Evolutionary conservation across 306 rosid genomes (phyloP).

Genomic region (Carpinus viminea): DNA sequence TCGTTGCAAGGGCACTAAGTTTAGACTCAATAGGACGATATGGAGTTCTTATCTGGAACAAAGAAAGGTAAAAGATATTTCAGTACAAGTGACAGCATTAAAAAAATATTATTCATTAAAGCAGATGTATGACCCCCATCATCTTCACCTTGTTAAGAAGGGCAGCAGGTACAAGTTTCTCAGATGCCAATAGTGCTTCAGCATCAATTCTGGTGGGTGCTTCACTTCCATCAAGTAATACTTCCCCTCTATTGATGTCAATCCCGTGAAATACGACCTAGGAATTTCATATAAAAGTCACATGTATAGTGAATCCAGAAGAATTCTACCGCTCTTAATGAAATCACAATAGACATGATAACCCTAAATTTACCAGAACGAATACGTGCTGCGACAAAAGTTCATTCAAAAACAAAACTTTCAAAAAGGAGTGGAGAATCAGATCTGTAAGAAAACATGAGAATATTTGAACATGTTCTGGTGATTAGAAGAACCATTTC

Average conservation of each 20-base stretch:
- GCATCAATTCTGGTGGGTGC: conserved; percentile 85
- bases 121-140: neutral
- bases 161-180: conserved; percentile 87
- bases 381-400: neutral
- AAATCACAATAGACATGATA: neutral
- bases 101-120: neutral
- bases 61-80: conserved; percentile 16
- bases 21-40: conserved; percentile 82
- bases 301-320: neutral
- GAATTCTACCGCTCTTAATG: conserved; percentile 16
- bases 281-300: conserved; percentile 27
- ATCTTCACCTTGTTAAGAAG: conserved; percentile 83
- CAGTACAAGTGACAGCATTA: conserved; percentile 26
- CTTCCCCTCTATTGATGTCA: conserved; percentile 61
- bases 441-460: neutral
- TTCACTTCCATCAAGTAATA: conserved; percentile 92
- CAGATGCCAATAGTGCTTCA: conserved; percentile 75
- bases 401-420: neutral
- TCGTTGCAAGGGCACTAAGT: conserved; percentile 68
- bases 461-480: neutral
- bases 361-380: neutral
- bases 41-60: conserved; percentile 73
- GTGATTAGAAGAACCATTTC: neutral
- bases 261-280: conserved; percentile 88
- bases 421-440: neutral